These are phyloP conservation scores for Neurospora terricola DNA, from an alignment of 495 filamentous ascomycete species.

Conservation along the genomic window DNA sequence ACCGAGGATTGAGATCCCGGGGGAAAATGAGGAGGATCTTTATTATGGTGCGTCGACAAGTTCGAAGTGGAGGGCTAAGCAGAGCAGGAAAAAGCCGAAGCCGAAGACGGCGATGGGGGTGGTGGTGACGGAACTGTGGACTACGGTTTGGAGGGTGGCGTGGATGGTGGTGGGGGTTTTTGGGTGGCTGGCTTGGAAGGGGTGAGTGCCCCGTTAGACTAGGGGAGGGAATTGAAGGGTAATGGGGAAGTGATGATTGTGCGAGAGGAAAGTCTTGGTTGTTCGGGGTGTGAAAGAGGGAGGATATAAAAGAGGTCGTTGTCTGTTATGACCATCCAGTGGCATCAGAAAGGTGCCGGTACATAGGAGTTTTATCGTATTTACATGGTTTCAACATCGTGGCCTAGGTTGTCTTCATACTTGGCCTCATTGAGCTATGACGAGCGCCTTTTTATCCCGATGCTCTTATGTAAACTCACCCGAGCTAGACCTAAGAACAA, in stretches of 20 bases:
- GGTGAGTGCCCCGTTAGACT: slow-evolving; percentile 9
- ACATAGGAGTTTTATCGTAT: not conserved
- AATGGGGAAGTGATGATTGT: not conserved
- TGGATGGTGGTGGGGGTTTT: slow-evolving; percentile 38
- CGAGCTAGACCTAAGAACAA: not conserved
- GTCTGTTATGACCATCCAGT: not conserved
- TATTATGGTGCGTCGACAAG: slow-evolving; percentile 15
- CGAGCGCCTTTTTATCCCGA: not conserved
- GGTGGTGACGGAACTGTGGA: slow-evolving; percentile 35
- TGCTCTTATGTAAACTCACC: not conserved
- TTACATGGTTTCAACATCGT: not conserved
- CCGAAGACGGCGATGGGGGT: slow-evolving; percentile 13
- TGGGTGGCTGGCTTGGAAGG: slow-evolving; percentile 29
- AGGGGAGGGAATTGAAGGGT: not conserved
- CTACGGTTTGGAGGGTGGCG: slow-evolving; percentile 29
- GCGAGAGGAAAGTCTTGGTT: not conserved
- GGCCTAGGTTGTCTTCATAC: not conserved
- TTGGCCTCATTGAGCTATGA: not conserved
- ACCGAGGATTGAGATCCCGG: slow-evolving; percentile 35
- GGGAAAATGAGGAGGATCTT: slow-evolving; percentile 22
- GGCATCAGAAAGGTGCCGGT: not conserved
- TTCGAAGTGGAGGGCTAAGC: slow-evolving; percentile 20
- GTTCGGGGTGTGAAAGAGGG: not conserved
- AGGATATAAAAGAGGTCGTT: not conserved
- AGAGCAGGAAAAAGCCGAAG: slow-evolving; percentile 2